These are phyloP conservation scores for Xylariaceae sp. DNA, from an alignment of 2,329 filamentous ascomycete species.

Conservation along the genomic window DNA sequence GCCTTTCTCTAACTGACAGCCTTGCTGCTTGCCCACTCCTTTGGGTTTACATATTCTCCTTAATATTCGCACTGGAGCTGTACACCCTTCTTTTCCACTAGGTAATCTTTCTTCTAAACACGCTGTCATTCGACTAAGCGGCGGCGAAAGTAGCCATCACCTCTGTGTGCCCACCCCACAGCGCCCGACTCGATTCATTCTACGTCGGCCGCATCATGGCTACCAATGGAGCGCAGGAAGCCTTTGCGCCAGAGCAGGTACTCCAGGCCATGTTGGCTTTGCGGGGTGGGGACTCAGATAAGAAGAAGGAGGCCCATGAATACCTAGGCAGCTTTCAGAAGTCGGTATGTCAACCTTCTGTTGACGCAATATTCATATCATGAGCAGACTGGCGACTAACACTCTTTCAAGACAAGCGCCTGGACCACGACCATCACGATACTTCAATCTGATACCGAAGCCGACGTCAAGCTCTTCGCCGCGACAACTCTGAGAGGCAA, in stretches of 20 bases:
- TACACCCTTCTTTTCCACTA: conserved; percentile 4
- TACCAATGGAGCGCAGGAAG: conserved; percentile 58
- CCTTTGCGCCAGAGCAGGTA: conserved; percentile 71
- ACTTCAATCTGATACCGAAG: conserved; percentile 73
- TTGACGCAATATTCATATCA: conserved; percentile 5
- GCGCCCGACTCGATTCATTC: conserved; percentile 14
- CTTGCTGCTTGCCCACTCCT: conserved; percentile 2
- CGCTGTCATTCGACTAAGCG: conserved; percentile 8
- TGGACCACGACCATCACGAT: conserved; percentile 88
- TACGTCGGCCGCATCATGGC: conserved; percentile 52
- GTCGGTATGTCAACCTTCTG: conserved; percentile 61
- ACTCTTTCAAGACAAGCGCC: conserved; percentile 69
- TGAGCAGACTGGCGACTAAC: conserved; percentile 13
- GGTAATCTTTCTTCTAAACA: not conserved
- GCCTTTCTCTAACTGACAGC: conserved; percentile 1
- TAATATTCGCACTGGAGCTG: no score
- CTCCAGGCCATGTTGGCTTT: conserved; percentile 87
- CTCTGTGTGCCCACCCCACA: conserved; percentile 22
- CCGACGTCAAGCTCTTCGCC: conserved; percentile 89
- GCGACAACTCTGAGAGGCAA: conserved; percentile 97
- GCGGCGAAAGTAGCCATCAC: conserved; percentile 15
- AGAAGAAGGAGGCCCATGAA: conserved; percentile 86
- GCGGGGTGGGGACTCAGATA: conserved; percentile 75
- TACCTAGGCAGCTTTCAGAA: conserved; percentile 96
- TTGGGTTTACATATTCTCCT: no score